These are phyloP conservation scores for Uncinocarpus reesii DNA, from an alignment of 2,329 filamentous ascomycete species.

Conservation along the genomic window DNA sequence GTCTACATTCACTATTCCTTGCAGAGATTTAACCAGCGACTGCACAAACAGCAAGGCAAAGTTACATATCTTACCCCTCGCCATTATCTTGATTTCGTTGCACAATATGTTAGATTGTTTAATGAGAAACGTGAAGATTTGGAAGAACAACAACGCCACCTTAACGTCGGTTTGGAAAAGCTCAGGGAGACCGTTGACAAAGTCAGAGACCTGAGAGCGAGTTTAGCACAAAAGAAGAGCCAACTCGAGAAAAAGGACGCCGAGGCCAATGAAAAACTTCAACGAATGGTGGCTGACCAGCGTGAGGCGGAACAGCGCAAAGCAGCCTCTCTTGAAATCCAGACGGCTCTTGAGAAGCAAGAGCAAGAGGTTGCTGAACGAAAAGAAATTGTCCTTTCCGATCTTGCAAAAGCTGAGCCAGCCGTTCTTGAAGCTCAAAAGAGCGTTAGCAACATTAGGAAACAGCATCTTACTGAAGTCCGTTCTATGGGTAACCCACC, in stretches of 20 bases:
- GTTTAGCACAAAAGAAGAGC: conserved; percentile 85
- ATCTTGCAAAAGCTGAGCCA: conserved; percentile 83
- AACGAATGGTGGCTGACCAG: conserved; percentile 94
- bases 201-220: conserved; percentile 80
- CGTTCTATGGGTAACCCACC: conserved; percentile 93
- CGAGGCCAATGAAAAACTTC: conserved; percentile 93
- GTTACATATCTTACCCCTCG: conserved; percentile 88
- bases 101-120: conserved; percentile 93
- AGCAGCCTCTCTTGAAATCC: conserved; percentile 76
- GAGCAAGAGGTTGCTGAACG: conserved; percentile 77
- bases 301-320: conserved; percentile 88
- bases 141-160: conserved; percentile 94
- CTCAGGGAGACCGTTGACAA: conserved; percentile 94
- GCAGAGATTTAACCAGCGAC: conserved; percentile 74
- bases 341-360: conserved; percentile 75
- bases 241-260: conserved; percentile 88
- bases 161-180: conserved; percentile 97
- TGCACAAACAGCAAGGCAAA: conserved; percentile 85
- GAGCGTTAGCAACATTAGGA: conserved; percentile 97
- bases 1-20: conserved; percentile 97
- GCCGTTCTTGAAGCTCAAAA: conserved; percentile 87
- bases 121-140: conserved; percentile 97
- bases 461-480: conserved; percentile 92
- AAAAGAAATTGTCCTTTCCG: conserved; percentile 71
- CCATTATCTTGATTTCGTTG: conserved; percentile 96